Base-by-base conservation (phyloP, 116 monocot species). In the Iris pallida region DNA sequence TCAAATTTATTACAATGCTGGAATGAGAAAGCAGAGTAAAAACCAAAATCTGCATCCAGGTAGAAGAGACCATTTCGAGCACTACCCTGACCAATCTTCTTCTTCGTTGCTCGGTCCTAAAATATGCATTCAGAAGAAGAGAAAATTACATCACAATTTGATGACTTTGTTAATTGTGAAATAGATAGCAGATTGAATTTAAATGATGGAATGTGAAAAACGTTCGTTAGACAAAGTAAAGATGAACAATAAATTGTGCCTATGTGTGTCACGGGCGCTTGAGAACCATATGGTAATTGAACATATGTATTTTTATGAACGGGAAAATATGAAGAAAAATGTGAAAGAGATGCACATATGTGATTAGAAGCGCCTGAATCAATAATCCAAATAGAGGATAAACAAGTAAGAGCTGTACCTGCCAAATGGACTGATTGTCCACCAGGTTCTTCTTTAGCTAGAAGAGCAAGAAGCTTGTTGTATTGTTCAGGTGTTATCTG, bases 351-450 rank as follows among this genome's bases (percentile, higher is more conserved):
- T 56, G n/a, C 4, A 16, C 56, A 56, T 56, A 56, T 56, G 4
- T 57, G 4, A 57, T 8, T 19, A 17, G 19, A 57, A 5, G 19
- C 4, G 8, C 57, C 4, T 16, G 6, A 30, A 61, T 61, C 61
- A 11, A 41, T 41, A 61, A 10, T 42, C 61, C 20, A 61, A 10
- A 1, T 42, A 41, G 4, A 12, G 61, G 42, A 16, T 16, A 61
- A n/a, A 61, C 30, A 42, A 61, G 4, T 61, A 41, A 61, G 61
- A 61, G 40, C 61, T 41, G 2, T 41, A 61, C 61, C 61, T 61
- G 11, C 61, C 7, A 61, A 41, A 41, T 41, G 13, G 10, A 6
- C 42, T 42, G 42, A 61, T 61, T 40, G 42, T 41, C 20, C 20
- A 42, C 30, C 10, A 11, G 61, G 11, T 61, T 30, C 30, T 30